phyloP scores from a whole-genome alignment of 495 filamentous ascomycete species.

The Penicillium riverlandense region DNA sequence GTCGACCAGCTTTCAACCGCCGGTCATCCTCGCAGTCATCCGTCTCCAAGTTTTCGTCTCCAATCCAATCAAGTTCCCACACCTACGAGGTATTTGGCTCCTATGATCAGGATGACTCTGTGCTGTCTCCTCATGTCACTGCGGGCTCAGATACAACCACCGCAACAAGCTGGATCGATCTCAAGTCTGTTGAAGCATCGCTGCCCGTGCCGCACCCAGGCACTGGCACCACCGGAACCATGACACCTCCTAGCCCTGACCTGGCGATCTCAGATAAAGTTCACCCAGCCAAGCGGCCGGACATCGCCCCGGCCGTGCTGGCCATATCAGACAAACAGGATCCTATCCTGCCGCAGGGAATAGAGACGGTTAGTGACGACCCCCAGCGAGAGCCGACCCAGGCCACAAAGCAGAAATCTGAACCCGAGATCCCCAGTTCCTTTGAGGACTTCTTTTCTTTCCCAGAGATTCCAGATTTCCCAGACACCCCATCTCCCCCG shows the following conservation, averaged over 20 bases:
- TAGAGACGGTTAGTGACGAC: slow-evolving; percentile 9
- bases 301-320: not conserved
- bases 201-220: not conserved
- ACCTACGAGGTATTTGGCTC: not conserved
- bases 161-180: slow-evolving; percentile 1
- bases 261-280: not conserved
- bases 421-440: slow-evolving; percentile 5
- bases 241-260: not conserved
- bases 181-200: not conserved
- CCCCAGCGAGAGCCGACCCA: not conserved
- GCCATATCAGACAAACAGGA: slow-evolving; percentile 2
- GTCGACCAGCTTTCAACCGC: slow-evolving; percentile 34
- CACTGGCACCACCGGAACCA: too few relatives aligned
- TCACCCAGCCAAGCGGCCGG: not conserved
- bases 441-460: not conserved
- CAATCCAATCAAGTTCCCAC: slow-evolving; percentile 4
- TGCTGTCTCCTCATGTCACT: too few relatives aligned
- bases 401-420: not conserved
- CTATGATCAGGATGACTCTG: not conserved
- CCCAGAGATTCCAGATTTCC: too few relatives aligned
- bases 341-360: slow-evolving; percentile 5
- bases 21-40: slow-evolving; percentile 36
- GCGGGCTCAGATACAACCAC: not conserved
- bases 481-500: too few relatives aligned
- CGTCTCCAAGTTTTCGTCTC: slow-evolving; percentile 2